Conservation (phyloP, 441 rosid species). For the Arabidopsis lyrata region DNA sequence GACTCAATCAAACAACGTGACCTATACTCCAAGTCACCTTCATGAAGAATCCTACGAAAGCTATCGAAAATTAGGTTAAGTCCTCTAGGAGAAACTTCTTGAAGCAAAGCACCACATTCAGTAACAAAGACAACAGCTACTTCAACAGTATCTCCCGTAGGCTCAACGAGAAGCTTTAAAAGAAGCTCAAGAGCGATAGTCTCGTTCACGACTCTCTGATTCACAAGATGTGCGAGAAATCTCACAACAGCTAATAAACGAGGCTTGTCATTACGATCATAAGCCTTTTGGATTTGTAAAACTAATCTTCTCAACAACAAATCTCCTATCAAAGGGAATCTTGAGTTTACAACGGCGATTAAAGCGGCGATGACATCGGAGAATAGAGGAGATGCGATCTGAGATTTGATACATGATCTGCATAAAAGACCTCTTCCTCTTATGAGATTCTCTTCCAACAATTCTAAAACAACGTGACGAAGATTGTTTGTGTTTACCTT, state of each 20-base stretch:
- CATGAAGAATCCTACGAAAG: slow-evolving; percentile 70
- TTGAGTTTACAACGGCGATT: slow-evolving; percentile 74
- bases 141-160: slow-evolving; percentile 79
- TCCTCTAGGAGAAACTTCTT: slow-evolving; percentile 66
- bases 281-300: slow-evolving; percentile 71
- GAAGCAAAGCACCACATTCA: slow-evolving; percentile 80
- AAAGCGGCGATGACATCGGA: slow-evolving; percentile 76
- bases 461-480: slow-evolving; percentile 71
- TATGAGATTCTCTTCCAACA: slow-evolving; percentile 73
- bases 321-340: slow-evolving; percentile 76
- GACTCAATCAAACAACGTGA: slow-evolving; percentile 76
- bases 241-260: slow-evolving; percentile 74
- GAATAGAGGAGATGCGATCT: slow-evolving; percentile 79
- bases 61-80: slow-evolving; percentile 53
- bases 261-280: slow-evolving; percentile 79
- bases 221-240: slow-evolving; percentile 78
- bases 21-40: slow-evolving; percentile 79
- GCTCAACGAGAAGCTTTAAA: slow-evolving; percentile 66
- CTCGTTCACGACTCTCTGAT: slow-evolving; percentile 81
- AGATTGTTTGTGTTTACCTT: slow-evolving; percentile 76
- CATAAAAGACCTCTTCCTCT: slow-evolving; percentile 88
- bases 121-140: slow-evolving; percentile 80
- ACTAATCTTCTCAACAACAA: slow-evolving; percentile 73
- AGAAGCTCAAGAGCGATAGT: slow-evolving; percentile 74
- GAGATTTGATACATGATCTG: slow-evolving; percentile 79